phyloP scores from a whole-genome alignment of 192 early-diverging fungal species.

The Linderina pennispora region DNA sequence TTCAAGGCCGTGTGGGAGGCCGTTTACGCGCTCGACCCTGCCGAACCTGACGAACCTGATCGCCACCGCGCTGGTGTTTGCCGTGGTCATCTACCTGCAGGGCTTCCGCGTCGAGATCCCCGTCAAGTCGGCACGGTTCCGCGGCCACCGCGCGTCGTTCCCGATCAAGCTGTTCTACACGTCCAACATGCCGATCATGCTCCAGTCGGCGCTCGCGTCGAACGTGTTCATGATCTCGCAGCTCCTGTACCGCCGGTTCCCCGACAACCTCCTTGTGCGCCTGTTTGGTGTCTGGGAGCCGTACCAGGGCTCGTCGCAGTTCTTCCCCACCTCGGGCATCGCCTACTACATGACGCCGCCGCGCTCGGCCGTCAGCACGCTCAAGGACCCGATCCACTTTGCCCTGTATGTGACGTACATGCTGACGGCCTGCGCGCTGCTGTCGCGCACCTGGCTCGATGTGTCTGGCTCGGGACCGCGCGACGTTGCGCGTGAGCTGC shows the following conservation, averaged over 20 bases:
- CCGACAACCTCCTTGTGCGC: constrained; percentile 88
- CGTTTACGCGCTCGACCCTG: constrained; percentile 81
- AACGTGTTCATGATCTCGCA: constrained; percentile 99
- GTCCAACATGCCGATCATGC: constrained; percentile 99
- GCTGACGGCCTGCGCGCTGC: constrained; percentile 89
- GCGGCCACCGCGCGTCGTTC: constrained; percentile 97
- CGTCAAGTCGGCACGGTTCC: constrained; percentile 90
- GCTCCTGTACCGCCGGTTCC: constrained; percentile 96
- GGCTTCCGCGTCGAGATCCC: constrained; percentile 99
- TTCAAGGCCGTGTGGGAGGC: constrained; percentile 96
- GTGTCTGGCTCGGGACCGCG: constrained; percentile 96
- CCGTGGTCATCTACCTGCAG: constrained; percentile 92
- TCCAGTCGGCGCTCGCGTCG: constrained; percentile 94
- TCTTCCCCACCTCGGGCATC: constrained; percentile 87
- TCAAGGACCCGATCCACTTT: constrained; percentile 94
- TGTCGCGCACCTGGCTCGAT: constrained; percentile 99
- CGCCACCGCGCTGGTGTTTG: constrained; percentile 83
- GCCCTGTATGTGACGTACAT: constrained; percentile 90
- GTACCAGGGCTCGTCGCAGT: constrained; percentile 90
- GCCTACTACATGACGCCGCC: constrained; percentile 99
- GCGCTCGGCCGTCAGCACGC: constrained; percentile 71
- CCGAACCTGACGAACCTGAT: constrained; percentile 90
- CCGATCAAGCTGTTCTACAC: constrained; percentile 99
- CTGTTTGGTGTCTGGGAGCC: constrained; percentile 97
- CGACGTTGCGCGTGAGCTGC: constrained; percentile 96